These are phyloP conservation scores for Incumbomyces lentus DNA, from an alignment of 2,329 filamentous ascomycete species.

Conservation along the genomic window DNA sequence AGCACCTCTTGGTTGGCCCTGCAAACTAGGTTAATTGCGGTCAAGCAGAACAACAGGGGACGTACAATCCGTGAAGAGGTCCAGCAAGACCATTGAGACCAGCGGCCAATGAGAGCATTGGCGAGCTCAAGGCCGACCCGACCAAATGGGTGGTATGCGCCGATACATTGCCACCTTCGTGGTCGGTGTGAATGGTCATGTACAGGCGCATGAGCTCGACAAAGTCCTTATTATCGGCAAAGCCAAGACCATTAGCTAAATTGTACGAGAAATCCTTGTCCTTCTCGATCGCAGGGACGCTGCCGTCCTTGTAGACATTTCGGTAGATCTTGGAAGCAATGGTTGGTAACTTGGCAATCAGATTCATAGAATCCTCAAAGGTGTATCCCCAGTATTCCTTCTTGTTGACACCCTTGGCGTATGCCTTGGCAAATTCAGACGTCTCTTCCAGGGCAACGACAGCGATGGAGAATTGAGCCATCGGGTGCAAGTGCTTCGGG, in stretches of 20 bases:
- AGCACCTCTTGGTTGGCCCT: constrained; percentile 97
- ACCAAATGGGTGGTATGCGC: constrained; percentile 98
- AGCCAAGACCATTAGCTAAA: constrained; percentile 98
- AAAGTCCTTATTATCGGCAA: constrained; percentile 89
- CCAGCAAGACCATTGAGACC: constrained; percentile 97
- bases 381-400: constrained; percentile 99
- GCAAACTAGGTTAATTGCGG: constrained; percentile 16
- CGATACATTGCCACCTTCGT: constrained; percentile 98
- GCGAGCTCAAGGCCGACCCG: constrained; percentile 89
- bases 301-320: constrained; percentile 99
- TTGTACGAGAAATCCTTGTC: constrained; percentile 99
- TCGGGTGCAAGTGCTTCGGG: constrained; percentile 96
- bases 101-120: constrained; percentile 90
- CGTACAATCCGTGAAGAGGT: constrained; percentile 81
- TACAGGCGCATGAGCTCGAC: constrained; percentile 97
- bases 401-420: constrained; percentile 98
- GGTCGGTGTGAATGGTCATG: constrained; percentile 98
- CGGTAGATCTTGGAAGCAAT: constrained; percentile 99
- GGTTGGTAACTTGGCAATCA: constrained; percentile 98
- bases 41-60: constrained; percentile 3
- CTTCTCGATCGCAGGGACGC: constrained; percentile 90
- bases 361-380: constrained; percentile 98
- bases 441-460: constrained; percentile 98
- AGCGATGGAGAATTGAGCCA: constrained; percentile 98
- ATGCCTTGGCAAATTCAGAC: constrained; percentile 95